Conservation (phyloP, 768 basidiomycete species). For the Termitomyces sp. region DNA sequence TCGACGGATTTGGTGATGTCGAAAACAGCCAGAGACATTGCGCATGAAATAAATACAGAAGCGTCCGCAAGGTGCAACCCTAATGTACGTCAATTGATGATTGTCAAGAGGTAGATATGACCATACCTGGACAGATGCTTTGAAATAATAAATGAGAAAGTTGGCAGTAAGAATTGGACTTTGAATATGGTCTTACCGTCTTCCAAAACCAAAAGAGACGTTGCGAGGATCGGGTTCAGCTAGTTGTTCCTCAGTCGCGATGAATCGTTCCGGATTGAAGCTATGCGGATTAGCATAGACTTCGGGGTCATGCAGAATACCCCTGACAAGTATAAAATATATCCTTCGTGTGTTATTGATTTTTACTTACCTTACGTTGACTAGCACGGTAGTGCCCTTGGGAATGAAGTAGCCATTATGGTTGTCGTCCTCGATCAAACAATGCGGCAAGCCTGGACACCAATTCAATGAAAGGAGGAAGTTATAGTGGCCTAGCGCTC, state of each 20-base stretch:
- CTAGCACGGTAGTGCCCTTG: too few relatives aligned
- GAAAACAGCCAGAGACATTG: too few relatives aligned
- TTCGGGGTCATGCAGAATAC: too few relatives aligned
- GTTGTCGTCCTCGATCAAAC: not conserved
- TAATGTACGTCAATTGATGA: not conserved
- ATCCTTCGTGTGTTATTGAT: too few relatives aligned
- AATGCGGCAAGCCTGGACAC: not conserved
- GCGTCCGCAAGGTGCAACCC: not conserved
- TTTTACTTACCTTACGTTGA: not conserved
- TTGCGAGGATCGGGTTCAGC: too few relatives aligned
- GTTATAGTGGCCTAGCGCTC: not conserved
- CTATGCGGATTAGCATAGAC: too few relatives aligned
- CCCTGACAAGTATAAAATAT: not conserved
- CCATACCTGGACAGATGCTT: not conserved
- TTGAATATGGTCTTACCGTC: not conserved
- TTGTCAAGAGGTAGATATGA: not conserved
- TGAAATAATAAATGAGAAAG: not conserved
- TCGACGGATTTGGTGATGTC: not conserved
- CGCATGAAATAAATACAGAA: too few relatives aligned
- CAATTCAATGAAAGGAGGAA: not conserved
- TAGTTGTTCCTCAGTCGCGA: too few relatives aligned
- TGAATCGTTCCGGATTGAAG: too few relatives aligned
- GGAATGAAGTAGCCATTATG: not conserved
- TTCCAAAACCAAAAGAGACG: not conserved
- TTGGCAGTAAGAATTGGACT: not conserved